Base-by-base conservation (phyloP, 1,284 basidiomycete genomes). In the Anthracocystis setariae region DNA sequence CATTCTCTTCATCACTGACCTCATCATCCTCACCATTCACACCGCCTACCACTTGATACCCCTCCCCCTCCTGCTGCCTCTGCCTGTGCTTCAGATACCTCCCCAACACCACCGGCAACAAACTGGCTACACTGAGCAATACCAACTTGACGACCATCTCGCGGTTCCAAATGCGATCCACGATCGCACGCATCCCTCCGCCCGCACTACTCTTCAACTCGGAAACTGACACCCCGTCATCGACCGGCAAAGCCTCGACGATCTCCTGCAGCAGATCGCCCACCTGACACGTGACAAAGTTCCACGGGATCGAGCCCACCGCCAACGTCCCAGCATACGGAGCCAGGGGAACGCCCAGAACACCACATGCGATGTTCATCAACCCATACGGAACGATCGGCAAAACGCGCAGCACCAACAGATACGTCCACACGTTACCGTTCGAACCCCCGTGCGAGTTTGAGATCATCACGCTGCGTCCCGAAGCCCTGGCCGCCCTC, bases 301-400 rank as follows among this genome's bases (percentile, higher is more conserved):
- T 82, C 81, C 81, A 82, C 8, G 80, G 79, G 12, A 82, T 59
- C 20, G 74, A 77, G 2, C 81, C 81, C 13, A 82, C 38, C 8
- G 59, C 77, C 5, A 82, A 55, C 5, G 81, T 82, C 9, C 56
- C 71, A 2, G 66, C 67, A 49, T 78, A 82, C 7, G 81, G 81
- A 3, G 71, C 43, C n/a, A 82, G 54, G 3, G 81, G 81, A 10
- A 82, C 80, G 18, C 76, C 59, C 12, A 82, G 70, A 7, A 81
- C 74, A 12, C 76, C 77, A 45, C 80, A 81, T 7, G 79, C 79
- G 42, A 82, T 80, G 63, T 82, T 82, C 77, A 82, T 82, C 46
- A 79, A 38, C 2, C 81, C 79, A 44, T 81, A 82, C 12, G 81
- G 81, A 8, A 81, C 74, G 49, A 82, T 74, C 15, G 81, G 81